phyloP scores from a whole-genome alignment of 768 basidiomycete species.

The Lactarius sanguifluus region DNA sequence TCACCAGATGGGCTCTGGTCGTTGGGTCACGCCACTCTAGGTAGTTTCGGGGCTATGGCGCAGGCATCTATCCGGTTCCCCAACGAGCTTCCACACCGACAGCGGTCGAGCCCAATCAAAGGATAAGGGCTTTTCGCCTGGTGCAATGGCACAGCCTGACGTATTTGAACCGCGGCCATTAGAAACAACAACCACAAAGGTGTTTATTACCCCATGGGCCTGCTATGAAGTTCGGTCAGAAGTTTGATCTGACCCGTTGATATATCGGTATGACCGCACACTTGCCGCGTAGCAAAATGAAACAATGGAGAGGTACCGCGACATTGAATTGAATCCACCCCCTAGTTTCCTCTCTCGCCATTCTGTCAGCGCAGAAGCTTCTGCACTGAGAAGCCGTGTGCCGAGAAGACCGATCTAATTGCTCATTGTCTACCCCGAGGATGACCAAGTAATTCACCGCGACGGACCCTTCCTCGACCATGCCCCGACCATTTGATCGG shows the following conservation, averaged over 20 bases:
- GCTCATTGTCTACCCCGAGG: background rate
- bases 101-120: background rate
- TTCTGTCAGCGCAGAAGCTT: conserved; percentile 2
- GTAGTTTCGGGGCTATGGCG: background rate
- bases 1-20: background rate
- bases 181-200: background rate
- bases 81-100: background rate
- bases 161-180: background rate
- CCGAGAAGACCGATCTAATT: conserved; percentile 1
- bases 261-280: conserved; percentile 23
- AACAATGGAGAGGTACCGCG: conserved; percentile 1
- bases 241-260: conserved; percentile 8
- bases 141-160: background rate
- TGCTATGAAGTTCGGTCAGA: conserved; percentile 10
- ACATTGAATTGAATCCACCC: conserved; percentile 5
- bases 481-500: background rate
- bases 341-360: conserved; percentile 6
- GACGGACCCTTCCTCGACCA: conserved; percentile 31
- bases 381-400: background rate
- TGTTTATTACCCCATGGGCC: conserved; percentile 13
- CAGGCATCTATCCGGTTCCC: background rate
- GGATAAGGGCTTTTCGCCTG: background rate
- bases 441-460: background rate
- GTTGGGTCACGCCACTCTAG: background rate
- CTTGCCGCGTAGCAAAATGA: conserved; percentile 17